Conservation (phyloP, 2,329 filamentous ascomycete species). For the Endothia cerciana region DNA sequence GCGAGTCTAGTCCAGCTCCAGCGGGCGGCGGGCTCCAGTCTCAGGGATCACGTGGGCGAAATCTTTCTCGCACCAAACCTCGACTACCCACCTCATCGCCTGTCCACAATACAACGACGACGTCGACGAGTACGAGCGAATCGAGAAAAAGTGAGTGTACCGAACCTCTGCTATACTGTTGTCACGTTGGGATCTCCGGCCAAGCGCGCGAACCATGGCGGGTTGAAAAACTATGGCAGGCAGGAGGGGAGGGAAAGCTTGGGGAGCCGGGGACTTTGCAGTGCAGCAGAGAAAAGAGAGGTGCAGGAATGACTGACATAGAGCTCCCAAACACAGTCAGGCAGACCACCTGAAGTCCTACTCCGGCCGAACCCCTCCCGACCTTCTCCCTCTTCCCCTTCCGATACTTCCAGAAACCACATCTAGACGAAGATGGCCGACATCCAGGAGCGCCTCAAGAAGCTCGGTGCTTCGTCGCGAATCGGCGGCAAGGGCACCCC, state of each 20-base stretch:
- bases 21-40: constrained; percentile 7
- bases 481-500: constrained; percentile 97
- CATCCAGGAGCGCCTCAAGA: constrained; percentile 63
- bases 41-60: constrained; percentile 28
- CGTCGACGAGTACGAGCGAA: constrained; percentile 28
- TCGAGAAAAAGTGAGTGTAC: constrained; percentile 26
- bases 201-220: background rate
- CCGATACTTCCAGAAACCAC: constrained; percentile 10
- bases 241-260: constrained; percentile 8
- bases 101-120: constrained; percentile 21
- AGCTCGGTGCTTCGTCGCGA: constrained; percentile 58
- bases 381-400: constrained; percentile 20
- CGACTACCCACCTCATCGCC: constrained; percentile 21
- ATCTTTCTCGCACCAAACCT: constrained; percentile 25
- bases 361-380: constrained; percentile 28
- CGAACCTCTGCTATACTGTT: constrained; percentile 6
- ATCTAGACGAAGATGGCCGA: constrained; percentile 50
- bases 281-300: constrained; percentile 15
- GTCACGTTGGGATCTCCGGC: background rate
- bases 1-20: background rate
- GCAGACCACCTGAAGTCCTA: constrained; percentile 25
- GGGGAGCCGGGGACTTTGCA: constrained; percentile 8
- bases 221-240: background rate
- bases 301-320: constrained; percentile 27
- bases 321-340: constrained; percentile 25